These are phyloP conservation scores for Sungouiozyma intestinalis DNA, from an alignment of 805 yeast species.

Conservation along the genomic window DNA sequence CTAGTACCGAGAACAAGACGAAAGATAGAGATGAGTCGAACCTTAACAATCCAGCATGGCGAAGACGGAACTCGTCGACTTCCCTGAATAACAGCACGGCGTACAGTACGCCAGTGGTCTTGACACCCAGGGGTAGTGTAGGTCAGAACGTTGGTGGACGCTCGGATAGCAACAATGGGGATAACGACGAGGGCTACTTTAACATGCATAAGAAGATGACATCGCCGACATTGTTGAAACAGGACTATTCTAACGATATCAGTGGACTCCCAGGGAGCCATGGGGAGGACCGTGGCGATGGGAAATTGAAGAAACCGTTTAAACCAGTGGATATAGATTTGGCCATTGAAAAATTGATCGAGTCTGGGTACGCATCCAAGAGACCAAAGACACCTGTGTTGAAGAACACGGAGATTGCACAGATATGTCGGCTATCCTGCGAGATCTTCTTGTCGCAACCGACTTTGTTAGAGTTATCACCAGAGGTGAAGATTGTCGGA, in stretches of 20 bases:
- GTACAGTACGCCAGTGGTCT: conserved; percentile 3
- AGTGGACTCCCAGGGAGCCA: not conserved
- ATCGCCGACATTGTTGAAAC: not conserved
- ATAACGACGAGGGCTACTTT: not conserved
- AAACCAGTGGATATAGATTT: conserved; percentile 60
- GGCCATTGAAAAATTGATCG: conserved; percentile 76
- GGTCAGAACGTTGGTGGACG: not conserved
- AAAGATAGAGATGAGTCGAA: not conserved
- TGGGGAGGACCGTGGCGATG: not conserved
- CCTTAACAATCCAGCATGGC: not conserved
- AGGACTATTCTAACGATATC: not conserved
- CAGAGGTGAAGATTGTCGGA: conserved; percentile 75
- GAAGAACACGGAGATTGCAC: conserved; percentile 75
- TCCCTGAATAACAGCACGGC: conserved; percentile 2
- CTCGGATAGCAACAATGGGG: not conserved
- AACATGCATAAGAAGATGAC: not conserved
- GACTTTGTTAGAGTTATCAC: conserved; percentile 66
- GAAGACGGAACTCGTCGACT: conserved; percentile 1
- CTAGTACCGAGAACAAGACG: not conserved
- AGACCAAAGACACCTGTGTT: conserved; percentile 80
- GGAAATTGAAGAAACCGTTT: conserved; percentile 9
- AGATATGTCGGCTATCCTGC: conserved; percentile 75
- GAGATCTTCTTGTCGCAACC: conserved; percentile 88
- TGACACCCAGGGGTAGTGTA: not conserved
- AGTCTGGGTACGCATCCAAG: conserved; percentile 92